Percentiles rank a stretch among this genome's conserved stretches.
phyloP scores from a whole-genome alignment of 2,329 filamentous ascomycete genomes.

The Thielaviopsis punctulata region DNA sequence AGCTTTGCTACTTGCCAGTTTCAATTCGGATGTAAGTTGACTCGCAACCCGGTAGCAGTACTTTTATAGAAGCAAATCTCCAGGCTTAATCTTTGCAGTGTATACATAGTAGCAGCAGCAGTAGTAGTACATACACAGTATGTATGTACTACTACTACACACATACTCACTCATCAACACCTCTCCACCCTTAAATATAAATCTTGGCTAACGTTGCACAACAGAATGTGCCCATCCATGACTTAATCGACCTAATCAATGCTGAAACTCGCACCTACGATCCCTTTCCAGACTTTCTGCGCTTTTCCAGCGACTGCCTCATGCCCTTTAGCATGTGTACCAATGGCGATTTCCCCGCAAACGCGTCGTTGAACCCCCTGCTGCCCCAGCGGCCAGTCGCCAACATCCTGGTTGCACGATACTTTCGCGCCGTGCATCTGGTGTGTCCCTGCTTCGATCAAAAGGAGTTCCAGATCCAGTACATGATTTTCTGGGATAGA shows the following conservation, averaged over 20 bases:
- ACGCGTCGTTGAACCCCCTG: conserved; percentile 34
- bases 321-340: conserved; percentile 51
- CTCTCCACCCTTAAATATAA: too few relatives aligned
- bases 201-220: neutral
- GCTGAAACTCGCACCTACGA: neutral
- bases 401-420: conserved; percentile 47
- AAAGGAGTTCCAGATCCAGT: conserved; percentile 48
- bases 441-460: conserved; percentile 51
- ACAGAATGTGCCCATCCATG: neutral
- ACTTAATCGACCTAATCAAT: neutral
- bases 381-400: conserved; percentile 40
- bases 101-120: neutral
- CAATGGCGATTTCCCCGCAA: conserved; percentile 24
- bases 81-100: too few relatives aligned
- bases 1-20: conserved; percentile 51
- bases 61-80: too few relatives aligned
- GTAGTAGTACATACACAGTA: too few relatives aligned
- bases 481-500: conserved; percentile 47
- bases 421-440: conserved; percentile 50
- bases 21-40: conserved; percentile 52
- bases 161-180: too few relatives aligned
- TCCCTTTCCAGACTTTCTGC: conserved; percentile 35
- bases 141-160: too few relatives aligned
- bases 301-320: conserved; percentile 48
- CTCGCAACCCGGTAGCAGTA: too few relatives aligned